Conservation (phyloP, 371 early-diverging fungal species). For the Polyrhizophydium stewartii region DNA sequence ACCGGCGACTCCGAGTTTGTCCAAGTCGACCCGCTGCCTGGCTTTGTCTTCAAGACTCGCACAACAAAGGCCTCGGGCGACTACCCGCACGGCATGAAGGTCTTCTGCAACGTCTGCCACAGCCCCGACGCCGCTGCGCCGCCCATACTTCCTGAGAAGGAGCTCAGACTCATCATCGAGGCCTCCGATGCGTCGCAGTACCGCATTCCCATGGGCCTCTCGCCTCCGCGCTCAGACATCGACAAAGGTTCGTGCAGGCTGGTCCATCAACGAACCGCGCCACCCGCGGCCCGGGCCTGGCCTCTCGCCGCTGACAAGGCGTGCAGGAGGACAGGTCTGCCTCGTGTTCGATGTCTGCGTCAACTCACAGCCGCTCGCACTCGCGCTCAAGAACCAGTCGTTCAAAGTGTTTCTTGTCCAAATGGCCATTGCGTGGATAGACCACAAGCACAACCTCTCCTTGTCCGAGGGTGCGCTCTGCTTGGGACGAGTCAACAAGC, state of each 20-base stretch:
- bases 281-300: background rate
- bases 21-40: background rate
- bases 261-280: too few species aligned
- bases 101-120: constrained; percentile 71
- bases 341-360: constrained; percentile 68
- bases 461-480: constrained; percentile 51
- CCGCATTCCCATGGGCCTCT: constrained; percentile 63
- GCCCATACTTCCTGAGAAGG: constrained; percentile 49
- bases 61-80: background rate
- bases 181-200: constrained; percentile 57
- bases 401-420: constrained; percentile 64
- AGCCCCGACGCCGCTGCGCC: constrained; percentile 60
- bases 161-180: constrained; percentile 59
- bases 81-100: constrained; percentile 12
- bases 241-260: constrained; percentile 35
- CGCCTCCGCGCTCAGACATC: constrained; percentile 36
- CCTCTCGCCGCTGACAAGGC: background rate
- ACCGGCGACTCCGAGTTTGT: background rate
- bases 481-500: too few species aligned
- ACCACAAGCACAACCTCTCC: constrained; percentile 45
- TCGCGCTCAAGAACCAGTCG: constrained; percentile 51
- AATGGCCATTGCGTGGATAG: constrained; percentile 62
- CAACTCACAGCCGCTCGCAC: constrained; percentile 52
- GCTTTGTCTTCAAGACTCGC: background rate
- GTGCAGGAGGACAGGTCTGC: constrained; percentile 38